Evolutionary conservation across 1,139 yeast genomes (phyloP).

Genomic region (Candida labiduridarum): DNA sequence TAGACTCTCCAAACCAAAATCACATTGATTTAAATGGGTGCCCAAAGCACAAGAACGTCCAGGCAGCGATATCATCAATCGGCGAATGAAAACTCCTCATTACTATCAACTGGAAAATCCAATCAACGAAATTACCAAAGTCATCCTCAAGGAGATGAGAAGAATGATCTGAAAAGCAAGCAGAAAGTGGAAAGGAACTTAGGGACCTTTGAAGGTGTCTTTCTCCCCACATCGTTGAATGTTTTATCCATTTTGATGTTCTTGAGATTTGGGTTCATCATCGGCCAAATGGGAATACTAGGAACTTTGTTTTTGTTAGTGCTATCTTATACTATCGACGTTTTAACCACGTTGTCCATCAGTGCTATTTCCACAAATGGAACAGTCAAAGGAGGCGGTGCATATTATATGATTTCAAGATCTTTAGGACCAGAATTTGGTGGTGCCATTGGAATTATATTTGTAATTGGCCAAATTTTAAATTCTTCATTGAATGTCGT

Average conservation of each 20-base stretch:
- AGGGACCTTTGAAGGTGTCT: constrained; percentile 77
- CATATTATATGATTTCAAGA: constrained; percentile 79
- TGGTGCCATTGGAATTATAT: constrained; percentile 78
- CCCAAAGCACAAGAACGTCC: background rate
- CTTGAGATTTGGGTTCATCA: constrained; percentile 74
- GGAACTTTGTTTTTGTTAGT: constrained; percentile 61
- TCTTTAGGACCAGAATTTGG: constrained; percentile 85
- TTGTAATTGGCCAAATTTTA: constrained; percentile 74
- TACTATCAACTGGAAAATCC: constrained; percentile 8
- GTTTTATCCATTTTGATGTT: constrained; percentile 83
- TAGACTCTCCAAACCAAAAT: background rate
- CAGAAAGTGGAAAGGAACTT: constrained; percentile 38
- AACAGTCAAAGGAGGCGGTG: constrained; percentile 83
- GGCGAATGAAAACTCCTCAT: constrained; percentile 10
- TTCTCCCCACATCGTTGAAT: constrained; percentile 73
- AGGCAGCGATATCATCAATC: background rate
- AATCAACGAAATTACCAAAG: background rate
- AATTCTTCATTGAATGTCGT: constrained; percentile 79
- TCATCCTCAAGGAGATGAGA: constrained; percentile 6
- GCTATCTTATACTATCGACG: constrained; percentile 65
- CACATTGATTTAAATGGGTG: background rate
- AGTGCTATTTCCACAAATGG: constrained; percentile 85
- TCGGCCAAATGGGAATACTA: constrained; percentile 75
- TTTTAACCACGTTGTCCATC: constrained; percentile 70
- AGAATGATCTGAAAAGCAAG: background rate